Evolutionary conservation across 116 monocot genomes (phyloP), one percentile per base, ranked within the genome.

Genomic region (Thalassia testudinum): DNA sequence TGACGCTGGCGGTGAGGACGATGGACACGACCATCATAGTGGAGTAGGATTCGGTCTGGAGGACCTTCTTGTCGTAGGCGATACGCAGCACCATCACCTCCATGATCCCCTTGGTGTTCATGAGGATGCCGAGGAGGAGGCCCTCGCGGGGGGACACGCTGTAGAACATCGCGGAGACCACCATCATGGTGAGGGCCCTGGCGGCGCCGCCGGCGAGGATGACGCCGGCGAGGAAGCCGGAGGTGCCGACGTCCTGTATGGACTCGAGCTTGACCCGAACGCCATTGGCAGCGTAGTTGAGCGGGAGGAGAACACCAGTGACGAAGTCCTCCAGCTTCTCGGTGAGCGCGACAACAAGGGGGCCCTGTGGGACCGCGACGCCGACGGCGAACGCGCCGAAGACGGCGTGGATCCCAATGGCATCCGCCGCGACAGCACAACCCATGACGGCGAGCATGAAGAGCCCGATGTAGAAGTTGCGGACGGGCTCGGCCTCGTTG

Each of bases 11-110:
- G 2, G 77, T 68, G 20, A 50, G 17, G 12, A 64, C 21, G 23
- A 68, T 49, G 14, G 72, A 58, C 58, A 54, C 29, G 38, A 72
- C 1, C 7, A 77, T 63, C 38, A 77, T 48, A 0, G 72, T 54
- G 19, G 72, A 37, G 61, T 61, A 77, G 16, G 67, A 53, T 67
- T 77, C 68, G 34, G 73, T 62, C 52, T 82, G 73, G 24, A 82
- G 75, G 2, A 82, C 81, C 65, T 76, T 27, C 51, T 76, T 79
- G 53, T 91, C 91, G 12, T 65, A 59, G 1, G 76, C 91, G 17
- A 85, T 70, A 58, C 75, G 76, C 27, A 91, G 91, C n/a, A 85
- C 52, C 57, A 90, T 74, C 57, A 90, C 59, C 70, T 90, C 89
- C 26, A 85, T 54, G 0, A 85, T 60, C 10, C 91, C 91, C 21